Evolutionary conservation across 805 yeast genomes (phyloP), one percentile per base, ranked within the genome.

Genomic region (Candida dendrica): DNA sequence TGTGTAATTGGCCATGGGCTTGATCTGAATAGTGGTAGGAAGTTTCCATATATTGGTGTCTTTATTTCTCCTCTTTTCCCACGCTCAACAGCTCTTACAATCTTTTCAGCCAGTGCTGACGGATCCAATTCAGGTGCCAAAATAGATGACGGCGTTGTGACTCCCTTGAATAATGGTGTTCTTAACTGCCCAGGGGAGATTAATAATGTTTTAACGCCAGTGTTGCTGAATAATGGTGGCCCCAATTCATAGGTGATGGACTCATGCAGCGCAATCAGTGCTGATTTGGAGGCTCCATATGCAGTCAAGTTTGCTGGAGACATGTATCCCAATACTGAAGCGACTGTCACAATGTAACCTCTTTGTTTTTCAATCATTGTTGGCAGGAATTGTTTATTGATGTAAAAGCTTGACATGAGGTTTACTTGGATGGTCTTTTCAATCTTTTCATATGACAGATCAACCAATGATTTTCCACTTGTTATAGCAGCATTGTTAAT

Each of bases 221-320:
- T 56, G 2, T 64, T 58, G 40, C 62, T 65, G 29, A 71, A 55
- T 14, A 75, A 63, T 16, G 53, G 55, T 0, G 75, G 69, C 0
- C 83, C 81, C 24, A 84, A 55, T 59, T 84, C 93, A 53, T 77
- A 78, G 0, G 84, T 76, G 30, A 91, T 63, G 1, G 91, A 79
- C 57, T 86, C 95, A 58, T 90, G 97, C 34, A 89, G 63, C 0
- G 91, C 89, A 40, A 91, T 77, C 24, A 87, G 61, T 0, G 95
- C 97, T 0, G 95, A 81, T 58, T 91, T 91, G 14, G 95, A 76
- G 0, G 97, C 96, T 0, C 96, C 96, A 56, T 91, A 91, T 0
- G 84, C 84, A 42, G 78, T 67, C 43, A 87, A 68, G 18, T 83
- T 69, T 9, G 95, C 90, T 0, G 97, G 97, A 0, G 93, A 74